These are phyloP conservation scores for Xylariaceae sp. DNA, from an alignment of 2,329 filamentous ascomycete genomes.

Conservation along the genomic window DNA sequence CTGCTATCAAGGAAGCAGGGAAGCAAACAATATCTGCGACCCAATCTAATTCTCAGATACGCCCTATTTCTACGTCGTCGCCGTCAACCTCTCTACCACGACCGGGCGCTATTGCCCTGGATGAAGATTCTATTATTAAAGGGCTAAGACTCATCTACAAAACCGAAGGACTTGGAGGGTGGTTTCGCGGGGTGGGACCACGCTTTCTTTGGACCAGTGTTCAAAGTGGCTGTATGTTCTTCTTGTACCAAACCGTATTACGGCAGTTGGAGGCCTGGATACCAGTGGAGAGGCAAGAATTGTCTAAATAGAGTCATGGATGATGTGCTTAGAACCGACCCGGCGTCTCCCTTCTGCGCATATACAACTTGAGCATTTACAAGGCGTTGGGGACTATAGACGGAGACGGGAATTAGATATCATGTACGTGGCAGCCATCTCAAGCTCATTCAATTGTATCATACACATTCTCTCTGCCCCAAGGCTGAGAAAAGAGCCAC, in stretches of 20 bases:
- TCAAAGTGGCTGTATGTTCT: conserved; percentile 94
- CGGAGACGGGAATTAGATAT: conserved; percentile 22
- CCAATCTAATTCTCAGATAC: conserved; percentile 50
- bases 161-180: conserved; percentile 81
- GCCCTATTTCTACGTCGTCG: conserved; percentile 83
- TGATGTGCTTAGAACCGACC: not conserved
- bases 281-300: conserved; percentile 34
- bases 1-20: conserved; percentile 23
- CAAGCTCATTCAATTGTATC: conserved; percentile 19
- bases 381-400: conserved; percentile 33
- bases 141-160: conserved; percentile 85
- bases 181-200: conserved; percentile 92
- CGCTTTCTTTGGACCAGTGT: conserved; percentile 95
- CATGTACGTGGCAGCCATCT: conserved; percentile 26
- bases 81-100: conserved; percentile 77
- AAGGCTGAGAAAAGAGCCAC: not conserved
- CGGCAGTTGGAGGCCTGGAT: conserved; percentile 63
- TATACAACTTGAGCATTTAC: conserved; percentile 30
- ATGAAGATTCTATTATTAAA: conserved; percentile 84
- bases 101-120: conserved; percentile 73
- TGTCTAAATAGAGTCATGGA: conserved; percentile 22
- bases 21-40: conserved; percentile 31
- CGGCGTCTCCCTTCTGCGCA: conserved; percentile 10
- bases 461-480: conserved; percentile 1
- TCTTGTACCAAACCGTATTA: conserved; percentile 85